Conservation (phyloP, 345 rosid species). For the Eucalyptus regnans region DNA sequence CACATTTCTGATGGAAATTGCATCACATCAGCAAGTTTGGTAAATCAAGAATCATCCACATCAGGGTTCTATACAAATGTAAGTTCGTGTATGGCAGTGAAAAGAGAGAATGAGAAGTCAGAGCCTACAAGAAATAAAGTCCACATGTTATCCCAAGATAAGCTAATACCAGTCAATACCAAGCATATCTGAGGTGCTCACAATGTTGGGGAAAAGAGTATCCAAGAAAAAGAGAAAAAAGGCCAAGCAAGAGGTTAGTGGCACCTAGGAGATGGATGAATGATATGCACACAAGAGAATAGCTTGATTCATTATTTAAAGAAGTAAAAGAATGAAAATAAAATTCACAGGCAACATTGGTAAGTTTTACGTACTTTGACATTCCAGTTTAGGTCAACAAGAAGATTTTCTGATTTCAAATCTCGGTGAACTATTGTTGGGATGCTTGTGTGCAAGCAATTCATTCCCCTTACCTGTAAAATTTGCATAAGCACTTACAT, state of each 20-base stretch:
- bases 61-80: neutral
- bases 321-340: neutral
- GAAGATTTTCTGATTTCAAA: conserved; percentile 91
- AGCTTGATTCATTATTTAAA: neutral
- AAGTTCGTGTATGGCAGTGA: neutral
- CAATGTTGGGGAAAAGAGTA: neutral
- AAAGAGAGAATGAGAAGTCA: neutral
- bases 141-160: neutral
- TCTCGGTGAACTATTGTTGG: conserved; percentile 98
- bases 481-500: neutral
- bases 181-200: neutral
- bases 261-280: neutral
- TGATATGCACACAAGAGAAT: neutral
- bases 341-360: neutral
- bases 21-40: neutral
- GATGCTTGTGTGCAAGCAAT: conserved; percentile 80
- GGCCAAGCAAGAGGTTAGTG: neutral
- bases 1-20: neutral
- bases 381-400: conserved; percentile 96
- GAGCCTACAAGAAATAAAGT: neutral
- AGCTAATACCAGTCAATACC: neutral
- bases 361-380: conserved; percentile 49
- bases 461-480: conserved; percentile 94
- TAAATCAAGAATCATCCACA: neutral
- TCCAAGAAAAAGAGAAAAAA: neutral